Conservation (phyloP, 1,284 basidiomycete genomes). For the Cryptococcus neoformans region DNA sequence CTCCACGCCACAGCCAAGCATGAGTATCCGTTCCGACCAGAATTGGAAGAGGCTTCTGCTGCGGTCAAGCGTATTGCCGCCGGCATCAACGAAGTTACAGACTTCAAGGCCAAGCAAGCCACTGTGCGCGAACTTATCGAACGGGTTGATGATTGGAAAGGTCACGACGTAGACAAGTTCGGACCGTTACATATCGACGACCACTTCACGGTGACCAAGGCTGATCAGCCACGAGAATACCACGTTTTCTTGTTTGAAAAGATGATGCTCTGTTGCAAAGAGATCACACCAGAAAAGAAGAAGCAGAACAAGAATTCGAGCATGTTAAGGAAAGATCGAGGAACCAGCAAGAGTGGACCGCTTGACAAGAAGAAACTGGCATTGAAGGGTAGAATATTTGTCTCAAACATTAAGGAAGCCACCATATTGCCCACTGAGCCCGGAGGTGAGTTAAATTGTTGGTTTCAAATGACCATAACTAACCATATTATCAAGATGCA, state of each 20-base stretch:
- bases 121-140: slow-evolving; percentile 85
- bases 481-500: slow-evolving; percentile 12
- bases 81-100: slow-evolving; percentile 93
- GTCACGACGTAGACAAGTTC: slow-evolving; percentile 90
- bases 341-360: slow-evolving; percentile 57
- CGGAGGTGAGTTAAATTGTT: slow-evolving; percentile 56
- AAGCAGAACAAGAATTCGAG: slow-evolving; percentile 50
- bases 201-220: slow-evolving; percentile 93
- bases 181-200: slow-evolving; percentile 92
- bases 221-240: slow-evolving; percentile 94
- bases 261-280: slow-evolving; percentile 99
- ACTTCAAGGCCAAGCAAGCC: slow-evolving; percentile 62
- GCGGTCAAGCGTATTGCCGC: slow-evolving; percentile 92
- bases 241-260: slow-evolving; percentile 99
- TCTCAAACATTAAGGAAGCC: slow-evolving; percentile 83
- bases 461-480: not conserved
- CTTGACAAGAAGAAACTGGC: slow-evolving; percentile 64
- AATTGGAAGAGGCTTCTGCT: slow-evolving; percentile 77
- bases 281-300: slow-evolving; percentile 52
- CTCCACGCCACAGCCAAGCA: slow-evolving; percentile 41
- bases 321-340: slow-evolving; percentile 47
- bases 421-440: slow-evolving; percentile 55
- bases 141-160: slow-evolving; percentile 99
- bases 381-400: slow-evolving; percentile 94
- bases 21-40: slow-evolving; percentile 69